phyloP scores from a whole-genome alignment of 2,329 filamentous ascomycete species.

The Sporothrix inflata region DNA sequence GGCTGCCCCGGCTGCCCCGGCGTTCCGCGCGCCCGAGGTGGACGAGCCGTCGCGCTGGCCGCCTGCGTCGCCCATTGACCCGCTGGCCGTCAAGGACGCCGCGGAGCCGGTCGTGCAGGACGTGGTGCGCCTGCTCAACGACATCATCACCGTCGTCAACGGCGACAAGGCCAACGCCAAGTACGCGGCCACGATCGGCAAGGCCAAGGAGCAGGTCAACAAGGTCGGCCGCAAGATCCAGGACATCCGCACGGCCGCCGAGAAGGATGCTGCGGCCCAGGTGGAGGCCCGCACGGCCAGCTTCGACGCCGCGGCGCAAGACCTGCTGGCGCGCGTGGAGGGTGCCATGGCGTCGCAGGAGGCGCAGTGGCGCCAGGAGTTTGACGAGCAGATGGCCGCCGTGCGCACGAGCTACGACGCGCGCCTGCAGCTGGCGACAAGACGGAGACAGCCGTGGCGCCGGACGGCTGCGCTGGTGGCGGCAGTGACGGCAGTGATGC shows the following conservation, averaged over 20 bases:
- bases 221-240: slow-evolving; percentile 80
- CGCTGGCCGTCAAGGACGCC: slow-evolving; percentile 73
- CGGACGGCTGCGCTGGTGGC: too few species aligned
- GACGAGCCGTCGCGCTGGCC: slow-evolving; percentile 67
- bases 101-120: slow-evolving; percentile 89
- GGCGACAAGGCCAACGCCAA: slow-evolving; percentile 77
- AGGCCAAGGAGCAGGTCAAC: slow-evolving; percentile 81
- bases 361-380: slow-evolving; percentile 81
- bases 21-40: slow-evolving; percentile 62
- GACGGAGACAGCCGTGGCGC: too few species aligned
- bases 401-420: slow-evolving; percentile 78
- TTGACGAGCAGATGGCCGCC: slow-evolving; percentile 80
- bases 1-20: slow-evolving; percentile 33
- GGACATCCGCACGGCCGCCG: slow-evolving; percentile 69
- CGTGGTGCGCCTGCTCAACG: slow-evolving; percentile 91
- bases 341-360: slow-evolving; percentile 80
- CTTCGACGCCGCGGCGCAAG: slow-evolving; percentile 84
- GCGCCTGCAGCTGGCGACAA: slow-evolving; percentile 80
- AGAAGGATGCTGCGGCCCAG: slow-evolving; percentile 73
- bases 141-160: slow-evolving; percentile 92
- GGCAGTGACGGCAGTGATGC: too few species aligned
- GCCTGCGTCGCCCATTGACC: slow-evolving; percentile 72
- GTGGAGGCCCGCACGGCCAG: slow-evolving; percentile 71
- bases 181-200: slow-evolving; percentile 76
- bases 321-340: slow-evolving; percentile 88